phyloP scores from a whole-genome alignment of 2,329 filamentous ascomycete genomes.

The Monilinia vaccinii-corymbosi region DNA sequence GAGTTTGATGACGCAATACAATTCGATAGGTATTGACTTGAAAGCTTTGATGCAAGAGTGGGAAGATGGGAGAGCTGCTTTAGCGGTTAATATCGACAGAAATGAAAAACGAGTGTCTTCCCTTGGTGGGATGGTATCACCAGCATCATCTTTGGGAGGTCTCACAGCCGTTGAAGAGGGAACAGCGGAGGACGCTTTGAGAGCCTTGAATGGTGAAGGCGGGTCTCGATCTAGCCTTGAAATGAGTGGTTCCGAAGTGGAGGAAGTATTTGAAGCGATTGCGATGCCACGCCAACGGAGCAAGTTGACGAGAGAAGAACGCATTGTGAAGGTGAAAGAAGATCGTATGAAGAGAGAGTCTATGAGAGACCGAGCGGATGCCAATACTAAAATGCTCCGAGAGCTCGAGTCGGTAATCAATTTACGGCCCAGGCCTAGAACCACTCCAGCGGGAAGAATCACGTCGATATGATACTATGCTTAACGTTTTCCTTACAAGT shows the following conservation, averaged over 20 bases:
- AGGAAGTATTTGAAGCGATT: slow-evolving; percentile 86
- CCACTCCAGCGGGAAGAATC: slow-evolving; percentile 22
- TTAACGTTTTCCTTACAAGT: slow-evolving; percentile 8
- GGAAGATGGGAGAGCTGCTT: slow-evolving; percentile 77
- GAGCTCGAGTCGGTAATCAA: slow-evolving; percentile 88
- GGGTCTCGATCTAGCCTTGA: slow-evolving; percentile 42
- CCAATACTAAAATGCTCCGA: slow-evolving; percentile 80
- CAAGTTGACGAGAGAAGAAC: slow-evolving; percentile 72
- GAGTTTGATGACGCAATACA: slow-evolving; percentile 79
- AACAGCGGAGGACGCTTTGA: slow-evolving; percentile 60
- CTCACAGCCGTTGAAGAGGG: slow-evolving; percentile 53
- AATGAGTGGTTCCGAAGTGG: slow-evolving; percentile 49
- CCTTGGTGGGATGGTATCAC: slow-evolving; percentile 47
- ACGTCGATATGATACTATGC: slow-evolving; percentile 27
- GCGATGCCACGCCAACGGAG: slow-evolving; percentile 64
- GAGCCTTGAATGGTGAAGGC: slow-evolving; percentile 66
- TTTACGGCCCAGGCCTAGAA: slow-evolving; percentile 35
- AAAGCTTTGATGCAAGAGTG: slow-evolving; percentile 72
- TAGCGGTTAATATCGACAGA: slow-evolving; percentile 73
- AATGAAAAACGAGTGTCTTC: slow-evolving; percentile 64
- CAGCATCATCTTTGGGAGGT: slow-evolving; percentile 56
- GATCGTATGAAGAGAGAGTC: slow-evolving; percentile 69
- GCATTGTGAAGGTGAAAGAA: slow-evolving; percentile 79
- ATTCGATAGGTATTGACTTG: slow-evolving; percentile 84
- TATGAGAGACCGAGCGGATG: slow-evolving; percentile 65